Base-by-base conservation (phyloP, 148 eudicot species). In the Rhododendron ferrugineum region DNA sequence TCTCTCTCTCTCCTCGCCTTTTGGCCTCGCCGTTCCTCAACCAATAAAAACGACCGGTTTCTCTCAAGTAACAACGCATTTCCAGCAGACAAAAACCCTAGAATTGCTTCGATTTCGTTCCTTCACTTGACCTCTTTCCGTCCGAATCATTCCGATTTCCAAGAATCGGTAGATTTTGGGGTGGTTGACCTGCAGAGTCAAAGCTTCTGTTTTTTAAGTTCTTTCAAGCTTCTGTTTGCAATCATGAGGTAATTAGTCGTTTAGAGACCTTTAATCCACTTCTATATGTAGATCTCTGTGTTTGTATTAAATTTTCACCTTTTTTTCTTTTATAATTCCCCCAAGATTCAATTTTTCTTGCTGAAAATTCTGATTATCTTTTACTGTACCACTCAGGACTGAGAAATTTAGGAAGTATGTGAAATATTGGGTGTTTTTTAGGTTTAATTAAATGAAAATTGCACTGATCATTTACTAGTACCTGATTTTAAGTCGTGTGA, bases 41-140 rank as follows among this genome's bases (percentile, higher is more conserved):
- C n/a, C 62, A 8, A n/a, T 13, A 22, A 64, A 81, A 37, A 11
- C 1, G 23, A 23, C 79, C 15, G 10, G 73, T 86, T 73, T 22
- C 16, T 54, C 0, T 9, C 75, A 4, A 30, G 75, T 4, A 68
- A 28, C 15, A 68, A 4, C 74, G 18, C 74, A 68, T 68, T 68
- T 26, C 37, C 32, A 70, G 37, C 37, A 30, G 37, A 70, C 20
- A 32, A 46, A 46, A 81, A 81, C 88, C 88, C 90, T 84, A 85
- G 73, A 78, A 32, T 22, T 70, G 44, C 37, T 14, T 82, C 49
- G 20, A 26, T 14, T 47, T 47, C 18, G 82, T 80, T 46, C 56
- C 7, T 14, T 26, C 28, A 74, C 16, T 26, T 49, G 49, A 11
- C 47, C 20, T n/a, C 10, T 20, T 44, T 72, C 62, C 14, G 79